These are phyloP conservation scores for Metschnikowia matae DNA, from an alignment of 805 yeast genomes.

Conservation along the genomic window DNA sequence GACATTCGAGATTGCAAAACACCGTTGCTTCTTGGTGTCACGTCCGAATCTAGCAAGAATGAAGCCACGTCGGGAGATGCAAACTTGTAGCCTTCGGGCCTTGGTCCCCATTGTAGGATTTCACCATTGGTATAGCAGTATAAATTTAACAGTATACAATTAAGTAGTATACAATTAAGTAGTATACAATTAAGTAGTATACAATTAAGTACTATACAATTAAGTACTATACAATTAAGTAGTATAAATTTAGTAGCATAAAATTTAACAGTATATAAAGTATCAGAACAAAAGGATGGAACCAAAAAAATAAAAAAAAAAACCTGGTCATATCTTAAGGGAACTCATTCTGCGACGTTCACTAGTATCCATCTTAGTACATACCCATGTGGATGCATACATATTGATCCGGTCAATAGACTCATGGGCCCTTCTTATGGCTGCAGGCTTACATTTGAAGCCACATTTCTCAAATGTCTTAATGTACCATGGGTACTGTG, in stretches of 20 bases:
- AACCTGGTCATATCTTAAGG: conserved; percentile 19
- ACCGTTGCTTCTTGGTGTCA: conserved; percentile 6
- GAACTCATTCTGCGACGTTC: conserved; percentile 47
- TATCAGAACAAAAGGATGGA: too few relatives aligned
- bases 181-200: too few relatives aligned
- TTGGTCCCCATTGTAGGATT: conserved; percentile 2
- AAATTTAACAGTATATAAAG: too few relatives aligned
- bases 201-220: too few relatives aligned
- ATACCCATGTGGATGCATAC: conserved; percentile 89
- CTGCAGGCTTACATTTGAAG: conserved; percentile 65
- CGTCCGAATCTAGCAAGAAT: conserved; percentile 7
- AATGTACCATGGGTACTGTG: conserved; percentile 75
- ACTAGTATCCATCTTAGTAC: conserved; percentile 44
- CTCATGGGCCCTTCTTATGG: conserved; percentile 56
- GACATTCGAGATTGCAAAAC: background rate
- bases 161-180: too few relatives aligned
- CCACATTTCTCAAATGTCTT: conserved; percentile 63
- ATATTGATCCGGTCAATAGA: conserved; percentile 78
- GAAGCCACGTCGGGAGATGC: conserved; percentile 6
- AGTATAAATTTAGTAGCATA: too few relatives aligned
- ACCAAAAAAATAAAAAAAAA: too few relatives aligned
- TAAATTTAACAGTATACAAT: too few relatives aligned
- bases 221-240: too few relatives aligned
- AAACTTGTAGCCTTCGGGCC: conserved; percentile 23
- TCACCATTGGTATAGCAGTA: conserved; percentile 21